These are phyloP conservation scores for Giardia duodenalis DNA, from an alignment of 208 protist genomes.

Conservation along the genomic window DNA sequence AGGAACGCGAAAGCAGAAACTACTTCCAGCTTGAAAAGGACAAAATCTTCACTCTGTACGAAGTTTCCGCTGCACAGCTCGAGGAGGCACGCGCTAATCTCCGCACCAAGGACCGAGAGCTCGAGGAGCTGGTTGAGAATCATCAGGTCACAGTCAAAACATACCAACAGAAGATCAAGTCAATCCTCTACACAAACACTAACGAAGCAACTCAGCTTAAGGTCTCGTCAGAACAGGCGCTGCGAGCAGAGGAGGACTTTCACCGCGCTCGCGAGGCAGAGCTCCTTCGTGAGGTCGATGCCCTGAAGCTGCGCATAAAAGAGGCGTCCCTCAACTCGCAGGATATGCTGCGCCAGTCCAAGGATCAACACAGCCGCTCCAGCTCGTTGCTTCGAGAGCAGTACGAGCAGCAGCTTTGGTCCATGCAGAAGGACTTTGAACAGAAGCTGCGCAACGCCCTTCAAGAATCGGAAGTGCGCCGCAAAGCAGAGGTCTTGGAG, in stretches of 20 bases:
- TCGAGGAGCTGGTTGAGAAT: constrained; percentile 72
- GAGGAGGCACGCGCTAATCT: constrained; percentile 58
- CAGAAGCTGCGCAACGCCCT: constrained; percentile 61
- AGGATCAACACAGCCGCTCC: constrained; percentile 14
- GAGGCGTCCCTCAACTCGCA: constrained; percentile 62
- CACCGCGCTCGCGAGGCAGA: constrained; percentile 60
- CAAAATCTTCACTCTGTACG: constrained; percentile 71
- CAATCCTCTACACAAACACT: constrained; percentile 75
- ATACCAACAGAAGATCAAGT: constrained; percentile 84
- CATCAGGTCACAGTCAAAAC: constrained; percentile 82
- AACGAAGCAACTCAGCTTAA: constrained; percentile 64
- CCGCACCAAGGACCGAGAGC: constrained; percentile 65
- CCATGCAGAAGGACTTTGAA: constrained; percentile 44
- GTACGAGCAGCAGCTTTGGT: constrained; percentile 28
- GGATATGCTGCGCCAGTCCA: constrained; percentile 50
- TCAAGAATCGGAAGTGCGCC: constrained; percentile 67
- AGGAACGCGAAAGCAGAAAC: constrained; percentile 70
- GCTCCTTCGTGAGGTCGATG: constrained; percentile 64
- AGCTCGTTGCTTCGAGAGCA: background rate
- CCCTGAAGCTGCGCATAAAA: constrained; percentile 62
- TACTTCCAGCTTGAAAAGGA: constrained; percentile 83
- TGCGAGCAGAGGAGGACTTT: constrained; percentile 65
- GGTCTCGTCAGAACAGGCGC: constrained; percentile 63
- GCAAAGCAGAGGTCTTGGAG: constrained; percentile 65
- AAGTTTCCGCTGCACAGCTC: constrained; percentile 69